Evolutionary conservation across 257 asterid species (phyloP).

Genomic region (Solanum pimpinellifolium): DNA sequence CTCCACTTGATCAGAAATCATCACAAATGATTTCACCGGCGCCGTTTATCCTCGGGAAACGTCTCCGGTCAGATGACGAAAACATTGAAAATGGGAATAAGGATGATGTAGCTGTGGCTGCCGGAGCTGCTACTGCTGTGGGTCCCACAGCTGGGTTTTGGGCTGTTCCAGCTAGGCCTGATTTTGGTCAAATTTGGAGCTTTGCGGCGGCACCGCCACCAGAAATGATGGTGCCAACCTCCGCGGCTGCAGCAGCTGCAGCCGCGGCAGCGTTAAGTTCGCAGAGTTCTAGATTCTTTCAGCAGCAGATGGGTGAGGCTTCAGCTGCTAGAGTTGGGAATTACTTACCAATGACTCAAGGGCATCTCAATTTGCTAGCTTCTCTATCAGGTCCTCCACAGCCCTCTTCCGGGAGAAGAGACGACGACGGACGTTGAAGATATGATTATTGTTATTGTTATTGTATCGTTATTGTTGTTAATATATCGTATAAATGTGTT

Average conservation of each 20-base stretch:
- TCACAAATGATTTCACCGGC: slow-evolving; percentile 47
- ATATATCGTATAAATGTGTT: background rate
- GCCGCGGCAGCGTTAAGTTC: slow-evolving; percentile 12
- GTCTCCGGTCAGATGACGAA: slow-evolving; percentile 63
- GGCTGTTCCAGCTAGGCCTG: slow-evolving; percentile 79
- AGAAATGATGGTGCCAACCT: slow-evolving; percentile 44
- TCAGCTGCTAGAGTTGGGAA: slow-evolving; percentile 95
- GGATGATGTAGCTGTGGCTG: slow-evolving; percentile 34
- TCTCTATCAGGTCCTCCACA: slow-evolving; percentile 68
- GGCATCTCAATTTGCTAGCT: slow-evolving; percentile 90
- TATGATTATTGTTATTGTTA: background rate
- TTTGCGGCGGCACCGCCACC: slow-evolving; percentile 53
- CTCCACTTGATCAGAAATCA: slow-evolving; percentile 53
- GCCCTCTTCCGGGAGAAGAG: slow-evolving; percentile 56
- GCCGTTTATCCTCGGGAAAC: slow-evolving; percentile 82
- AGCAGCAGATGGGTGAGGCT: slow-evolving; percentile 83
- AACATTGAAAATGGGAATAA: slow-evolving; percentile 10
- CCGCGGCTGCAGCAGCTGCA: slow-evolving; percentile 15
- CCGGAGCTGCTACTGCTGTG: slow-evolving; percentile 12
- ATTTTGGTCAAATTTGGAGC: slow-evolving; percentile 93
- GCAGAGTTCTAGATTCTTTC: slow-evolving; percentile 63
- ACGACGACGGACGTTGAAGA: slow-evolving; percentile 54
- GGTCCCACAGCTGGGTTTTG: slow-evolving; percentile 64
- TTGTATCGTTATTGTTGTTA: background rate
- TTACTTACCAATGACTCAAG: slow-evolving; percentile 84